Evolutionary conservation across 768 basidiomycete genomes (phyloP).

Genomic region (Amanita inopinata): DNA sequence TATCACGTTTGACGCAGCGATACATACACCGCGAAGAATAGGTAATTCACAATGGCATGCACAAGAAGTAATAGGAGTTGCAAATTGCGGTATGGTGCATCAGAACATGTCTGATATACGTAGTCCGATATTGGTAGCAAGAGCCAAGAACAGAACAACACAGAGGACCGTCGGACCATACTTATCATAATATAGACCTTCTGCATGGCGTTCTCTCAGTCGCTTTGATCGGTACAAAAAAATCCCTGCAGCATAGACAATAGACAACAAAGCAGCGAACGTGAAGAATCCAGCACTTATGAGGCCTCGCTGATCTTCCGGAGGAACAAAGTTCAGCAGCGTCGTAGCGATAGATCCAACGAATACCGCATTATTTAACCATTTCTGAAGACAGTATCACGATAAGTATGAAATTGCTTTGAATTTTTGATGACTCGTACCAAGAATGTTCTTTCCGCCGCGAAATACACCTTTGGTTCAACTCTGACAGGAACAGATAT

Average conservation of each 20-base stretch:
- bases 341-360: constrained; percentile 87
- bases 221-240: constrained; percentile 69
- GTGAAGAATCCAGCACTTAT: constrained; percentile 88
- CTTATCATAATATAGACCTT: constrained; percentile 83
- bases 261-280: constrained; percentile 76
- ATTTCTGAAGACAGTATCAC: constrained; percentile 46
- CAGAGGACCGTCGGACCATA: constrained; percentile 78
- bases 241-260: constrained; percentile 77
- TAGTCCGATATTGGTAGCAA: constrained; percentile 68
- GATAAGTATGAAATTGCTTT: constrained; percentile 9
- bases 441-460: constrained; percentile 88
- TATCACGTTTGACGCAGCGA: too few species aligned
- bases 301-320: constrained; percentile 66
- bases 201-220: constrained; percentile 61
- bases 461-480: constrained; percentile 98
- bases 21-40: too few species aligned
- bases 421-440: constrained; percentile 49
- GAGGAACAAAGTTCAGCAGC: constrained; percentile 74
- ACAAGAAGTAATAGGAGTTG: background rate
- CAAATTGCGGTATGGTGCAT: background rate
- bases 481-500: constrained; percentile 93
- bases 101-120: constrained; percentile 45
- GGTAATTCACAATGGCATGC: too few species aligned
- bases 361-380: constrained; percentile 82
- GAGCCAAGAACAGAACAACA: constrained; percentile 53